These are phyloP conservation scores for Pythium sukuiense DNA, from an alignment of 352 stramenopile genomes.

Conservation along the genomic window DNA sequence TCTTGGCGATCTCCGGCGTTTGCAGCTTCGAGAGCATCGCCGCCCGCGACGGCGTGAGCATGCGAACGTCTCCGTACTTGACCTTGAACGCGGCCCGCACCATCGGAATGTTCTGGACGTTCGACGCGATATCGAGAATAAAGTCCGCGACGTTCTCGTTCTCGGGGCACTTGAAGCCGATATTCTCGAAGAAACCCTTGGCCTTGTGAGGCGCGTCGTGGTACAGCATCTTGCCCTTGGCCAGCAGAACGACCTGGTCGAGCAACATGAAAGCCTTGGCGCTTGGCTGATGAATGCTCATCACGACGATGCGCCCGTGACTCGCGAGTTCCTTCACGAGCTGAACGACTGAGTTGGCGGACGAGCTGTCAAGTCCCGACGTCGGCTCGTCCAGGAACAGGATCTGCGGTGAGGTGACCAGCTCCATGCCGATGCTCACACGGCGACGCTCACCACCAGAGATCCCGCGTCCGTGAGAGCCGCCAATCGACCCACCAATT, in stretches of 20 bases:
- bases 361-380: constrained; percentile 90
- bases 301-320: constrained; percentile 76
- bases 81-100: constrained; percentile 52
- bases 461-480: constrained; percentile 71
- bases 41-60: constrained; percentile 2
- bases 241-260: constrained; percentile 90
- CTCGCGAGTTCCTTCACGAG: constrained; percentile 85
- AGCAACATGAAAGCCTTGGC: constrained; percentile 89
- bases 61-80: constrained; percentile 23
- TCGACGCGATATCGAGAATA: constrained; percentile 72
- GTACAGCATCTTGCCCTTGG: constrained; percentile 73
- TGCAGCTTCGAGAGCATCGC: constrained; percentile 22
- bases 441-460: constrained; percentile 92
- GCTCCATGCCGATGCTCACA: constrained; percentile 93
- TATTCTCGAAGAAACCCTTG: constrained; percentile 58
- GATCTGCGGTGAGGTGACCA: constrained; percentile 88
- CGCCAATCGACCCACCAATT: constrained; percentile 40
- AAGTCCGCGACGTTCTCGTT: constrained; percentile 85
- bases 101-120: constrained; percentile 60
- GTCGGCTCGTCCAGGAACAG: constrained; percentile 92
- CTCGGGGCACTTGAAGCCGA: constrained; percentile 69
- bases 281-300: constrained; percentile 91
- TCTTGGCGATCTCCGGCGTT: constrained; percentile 12
- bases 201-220: constrained; percentile 46
- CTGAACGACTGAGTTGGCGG: constrained; percentile 88